These are phyloP conservation scores for Fusarium sp. DNA, from an alignment of 2,329 filamentous ascomycete species.

Conservation along the genomic window DNA sequence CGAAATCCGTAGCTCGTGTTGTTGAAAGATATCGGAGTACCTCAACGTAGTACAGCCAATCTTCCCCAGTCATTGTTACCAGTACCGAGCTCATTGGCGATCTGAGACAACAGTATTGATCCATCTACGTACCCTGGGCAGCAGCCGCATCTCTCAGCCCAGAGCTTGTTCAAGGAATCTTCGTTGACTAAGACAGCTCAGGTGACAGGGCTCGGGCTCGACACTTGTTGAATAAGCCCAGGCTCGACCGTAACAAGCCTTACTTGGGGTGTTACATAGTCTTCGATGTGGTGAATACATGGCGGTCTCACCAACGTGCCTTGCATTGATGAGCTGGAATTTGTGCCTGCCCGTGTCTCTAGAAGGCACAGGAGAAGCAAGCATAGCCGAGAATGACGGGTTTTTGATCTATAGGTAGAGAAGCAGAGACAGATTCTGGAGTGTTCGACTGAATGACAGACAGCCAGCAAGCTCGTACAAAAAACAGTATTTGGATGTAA, in stretches of 20 bases:
- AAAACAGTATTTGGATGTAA: conserved; percentile 28
- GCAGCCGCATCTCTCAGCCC: conserved; percentile 17
- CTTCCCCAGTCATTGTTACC: conserved; percentile 13
- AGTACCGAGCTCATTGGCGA: conserved; percentile 29
- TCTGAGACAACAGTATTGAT: conserved; percentile 36
- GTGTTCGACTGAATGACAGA: conserved; percentile 14
- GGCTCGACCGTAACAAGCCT: conserved; percentile 16
- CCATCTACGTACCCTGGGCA: conserved; percentile 13
- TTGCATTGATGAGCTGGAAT: conserved; percentile 27
- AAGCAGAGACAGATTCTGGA: conserved; percentile 20
- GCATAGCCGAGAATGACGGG: conserved; percentile 39
- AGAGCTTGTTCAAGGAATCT: conserved; percentile 15
- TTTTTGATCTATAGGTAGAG: conserved; percentile 22
- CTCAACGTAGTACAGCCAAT: conserved; percentile 20
- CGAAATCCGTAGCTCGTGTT: conserved; percentile 34
- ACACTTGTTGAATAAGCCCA: conserved; percentile 6
- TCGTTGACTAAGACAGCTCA: conserved; percentile 17
- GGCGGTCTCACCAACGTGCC: conserved; percentile 38
- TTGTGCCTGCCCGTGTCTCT: conserved; percentile 22
- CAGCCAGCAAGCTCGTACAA: conserved; percentile 26
- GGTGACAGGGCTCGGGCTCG: conserved; percentile 7
- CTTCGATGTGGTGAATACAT: conserved; percentile 33
- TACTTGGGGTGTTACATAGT: conserved; percentile 22
- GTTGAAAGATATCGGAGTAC: conserved; percentile 23
- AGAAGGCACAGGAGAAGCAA: conserved; percentile 35